Conservation (phyloP, 129 eudicot genomes). For the Escallonia herrerae region DNA sequence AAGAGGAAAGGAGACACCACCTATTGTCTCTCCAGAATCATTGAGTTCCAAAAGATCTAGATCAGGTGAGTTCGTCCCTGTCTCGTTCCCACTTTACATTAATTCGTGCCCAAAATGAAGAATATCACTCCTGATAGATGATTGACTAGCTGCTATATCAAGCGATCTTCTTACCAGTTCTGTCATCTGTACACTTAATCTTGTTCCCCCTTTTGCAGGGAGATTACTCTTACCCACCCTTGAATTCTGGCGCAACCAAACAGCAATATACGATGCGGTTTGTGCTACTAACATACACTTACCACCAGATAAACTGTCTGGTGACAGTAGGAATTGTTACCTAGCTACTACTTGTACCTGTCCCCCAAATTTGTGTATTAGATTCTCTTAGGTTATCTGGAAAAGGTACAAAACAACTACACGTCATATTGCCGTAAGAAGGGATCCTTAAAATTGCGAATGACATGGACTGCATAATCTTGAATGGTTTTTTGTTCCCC, state of each 20-base stretch:
- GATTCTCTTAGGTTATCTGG: background rate
- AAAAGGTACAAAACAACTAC: background rate
- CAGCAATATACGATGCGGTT: conserved; percentile 49
- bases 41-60: conserved; percentile 47
- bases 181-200: background rate
- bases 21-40: conserved; percentile 34
- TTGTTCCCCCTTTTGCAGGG: conserved; percentile 36
- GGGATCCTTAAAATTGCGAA: background rate
- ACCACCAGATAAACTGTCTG: background rate
- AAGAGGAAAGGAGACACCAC: conserved; percentile 15
- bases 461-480: background rate
- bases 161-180: background rate
- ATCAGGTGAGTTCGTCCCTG: conserved; percentile 36
- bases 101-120: background rate
- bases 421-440: too few relatives aligned
- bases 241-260: conserved; percentile 76
- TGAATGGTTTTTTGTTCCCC: background rate
- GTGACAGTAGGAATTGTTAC: background rate
- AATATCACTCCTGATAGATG: background rate
- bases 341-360: background rate
- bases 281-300: conserved; percentile 11
- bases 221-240: conserved; percentile 56
- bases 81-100: background rate
- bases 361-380: background rate
- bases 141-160: background rate